Base-by-base conservation (phyloP, 1,284 basidiomycete genomes). In the Pyrrhoderma noxium region DNA sequence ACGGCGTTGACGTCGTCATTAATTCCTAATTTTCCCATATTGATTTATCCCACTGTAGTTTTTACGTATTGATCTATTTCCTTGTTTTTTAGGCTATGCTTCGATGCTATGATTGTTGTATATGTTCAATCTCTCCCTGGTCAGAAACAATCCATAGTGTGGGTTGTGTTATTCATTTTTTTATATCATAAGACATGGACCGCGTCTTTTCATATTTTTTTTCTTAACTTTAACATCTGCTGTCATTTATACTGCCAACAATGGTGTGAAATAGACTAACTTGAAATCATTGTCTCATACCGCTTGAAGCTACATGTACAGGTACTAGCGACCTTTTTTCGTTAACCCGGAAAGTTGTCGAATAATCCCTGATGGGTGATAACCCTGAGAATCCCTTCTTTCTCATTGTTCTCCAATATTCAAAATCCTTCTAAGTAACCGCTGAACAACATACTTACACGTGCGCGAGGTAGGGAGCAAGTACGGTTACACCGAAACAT, bases 61-160 rank as follows among this genome's bases (percentile, higher is more conserved):
- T 45, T 52, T 52, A 47, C 51, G 51, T 52, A 40, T 52, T 49
- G 31, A 52, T 51, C 50, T 43, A 16, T 45, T 43, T 46, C 42
- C 21, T 43, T 47, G 11, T 39, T 27, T 46, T 45, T 45, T 36
- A 50, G 49, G 47, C 47, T 40, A 37, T 16, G 16, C n/a, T 39
- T 21, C 25, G 18, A 35, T 37, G 23, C 42, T 42, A 37, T 34
- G 43, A 18, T 45, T 40, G 43, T 13, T 51, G 43, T 46, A 45
- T 45, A 45, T 51, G 34, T 27, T 37, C 27, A 31, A 31, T 31
- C 27, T 31, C 27, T 31, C 27, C 27, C 11, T 31, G 27, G 27
- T 31, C 27, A 31, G 27, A 31, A 5, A 5, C 27, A 31, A 31
- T 31, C 27, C 27, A 31, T 31, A 31, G 27, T 31, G 27, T 31